Evolutionary conservation across 2,329 filamentous ascomycete species (phyloP).

Genomic region (Kalaharituber pfeilii): DNA sequence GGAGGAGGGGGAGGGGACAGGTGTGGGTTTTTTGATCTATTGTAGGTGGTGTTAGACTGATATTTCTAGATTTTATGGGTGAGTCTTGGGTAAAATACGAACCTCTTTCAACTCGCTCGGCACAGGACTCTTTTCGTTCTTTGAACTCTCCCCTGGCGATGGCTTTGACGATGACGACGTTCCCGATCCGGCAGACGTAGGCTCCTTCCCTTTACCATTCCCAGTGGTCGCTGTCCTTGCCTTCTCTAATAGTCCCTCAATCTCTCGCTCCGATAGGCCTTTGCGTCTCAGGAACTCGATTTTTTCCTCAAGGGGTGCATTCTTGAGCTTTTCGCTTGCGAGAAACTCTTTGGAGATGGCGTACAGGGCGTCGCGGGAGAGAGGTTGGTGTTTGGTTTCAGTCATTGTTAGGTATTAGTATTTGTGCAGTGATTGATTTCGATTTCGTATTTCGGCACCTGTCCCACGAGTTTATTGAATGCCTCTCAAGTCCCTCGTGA

Average conservation of each 20-base stretch:
- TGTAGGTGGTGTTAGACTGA: not conserved
- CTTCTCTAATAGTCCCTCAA: slow-evolving; percentile 31
- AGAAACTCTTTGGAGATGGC: slow-evolving; percentile 62
- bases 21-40: not conserved
- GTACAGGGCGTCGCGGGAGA: slow-evolving; percentile 28
- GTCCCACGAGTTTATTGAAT: no score
- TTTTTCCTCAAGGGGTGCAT: slow-evolving; percentile 55
- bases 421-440: no score
- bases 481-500: no score
- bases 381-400: not conserved
- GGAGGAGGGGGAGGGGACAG: not conserved
- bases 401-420: not conserved
- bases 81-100: not conserved
- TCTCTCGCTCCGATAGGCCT: slow-evolving; percentile 48
- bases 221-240: not conserved
- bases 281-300: slow-evolving; percentile 60
- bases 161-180: not conserved
- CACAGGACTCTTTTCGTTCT: not conserved
- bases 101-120: not conserved
- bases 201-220: not conserved
- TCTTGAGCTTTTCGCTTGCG: slow-evolving; percentile 51
- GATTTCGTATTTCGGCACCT: no score
- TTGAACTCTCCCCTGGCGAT: not conserved
- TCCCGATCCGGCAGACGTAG: not conserved
- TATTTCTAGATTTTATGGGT: no score